phyloP scores from a whole-genome alignment of 441 rosid species.

The Isatis lusitanica region DNA sequence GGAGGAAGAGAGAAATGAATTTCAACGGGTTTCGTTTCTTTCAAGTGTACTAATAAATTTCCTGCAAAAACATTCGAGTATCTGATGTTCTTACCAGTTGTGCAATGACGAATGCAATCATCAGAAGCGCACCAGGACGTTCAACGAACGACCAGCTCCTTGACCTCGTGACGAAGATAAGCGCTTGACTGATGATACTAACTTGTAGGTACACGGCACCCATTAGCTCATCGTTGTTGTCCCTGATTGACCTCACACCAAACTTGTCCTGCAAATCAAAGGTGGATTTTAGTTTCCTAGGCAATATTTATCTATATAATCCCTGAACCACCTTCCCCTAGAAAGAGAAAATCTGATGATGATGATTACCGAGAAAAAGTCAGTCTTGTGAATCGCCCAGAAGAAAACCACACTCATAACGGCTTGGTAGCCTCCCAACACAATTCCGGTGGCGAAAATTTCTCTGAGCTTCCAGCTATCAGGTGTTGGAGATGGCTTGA shows the following conservation, averaged over 20 bases:
- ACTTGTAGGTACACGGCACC: slow-evolving; percentile 93
- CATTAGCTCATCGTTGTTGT: slow-evolving; percentile 57
- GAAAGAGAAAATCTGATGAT: neutral
- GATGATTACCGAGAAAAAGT: slow-evolving; percentile 64
- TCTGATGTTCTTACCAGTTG: slow-evolving; percentile 57
- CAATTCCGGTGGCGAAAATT: slow-evolving; percentile 86
- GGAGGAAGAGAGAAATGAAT: neutral
- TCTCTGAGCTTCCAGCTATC: slow-evolving; percentile 93
- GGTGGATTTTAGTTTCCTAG: neutral
- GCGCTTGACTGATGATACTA: slow-evolving; percentile 94
- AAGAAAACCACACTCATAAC: slow-evolving; percentile 87
- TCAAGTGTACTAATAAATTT: neutral
- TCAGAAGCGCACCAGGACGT: slow-evolving; percentile 76
- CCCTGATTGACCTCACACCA: slow-evolving; percentile 54
- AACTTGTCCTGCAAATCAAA: slow-evolving; percentile 66
- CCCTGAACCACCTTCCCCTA: neutral
- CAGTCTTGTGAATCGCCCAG: slow-evolving; percentile 70
- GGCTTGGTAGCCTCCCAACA: slow-evolving; percentile 81
- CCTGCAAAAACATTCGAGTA: neutral
- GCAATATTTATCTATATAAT: neutral
- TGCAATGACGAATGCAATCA: slow-evolving; percentile 67
- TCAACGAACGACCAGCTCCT: slow-evolving; percentile 90
- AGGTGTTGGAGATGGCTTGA: slow-evolving; percentile 88
- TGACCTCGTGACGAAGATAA: slow-evolving; percentile 88
- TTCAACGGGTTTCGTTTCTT: neutral